Base-by-base conservation (phyloP, 805 yeast genomes). In the Saturnispora sekii region DNA sequence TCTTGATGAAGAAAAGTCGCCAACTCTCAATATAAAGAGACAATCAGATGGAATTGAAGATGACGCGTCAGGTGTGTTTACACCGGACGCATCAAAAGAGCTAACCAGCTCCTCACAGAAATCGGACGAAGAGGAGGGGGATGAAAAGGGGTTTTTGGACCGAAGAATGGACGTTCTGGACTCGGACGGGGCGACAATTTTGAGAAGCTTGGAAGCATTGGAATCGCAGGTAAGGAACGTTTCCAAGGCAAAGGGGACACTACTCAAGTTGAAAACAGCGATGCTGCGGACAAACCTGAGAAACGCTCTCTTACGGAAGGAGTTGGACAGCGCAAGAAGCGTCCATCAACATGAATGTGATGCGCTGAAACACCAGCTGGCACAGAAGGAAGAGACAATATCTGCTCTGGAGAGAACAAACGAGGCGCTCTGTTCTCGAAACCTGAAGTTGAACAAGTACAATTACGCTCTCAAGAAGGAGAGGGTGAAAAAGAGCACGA, bases 401-500 rank as follows among this genome's bases (percentile, higher is more conserved):
- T 55, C 51, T 32, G 46, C 60, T 11, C 48, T 56, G 17, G 51
- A 53, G 42, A 52, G 55, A 31, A 64, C 60, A 35, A 64, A 63
- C 45, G 54, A 57, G 41, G 58, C 55, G 29, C 53, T 64, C 17
- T 58, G 51, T 33, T 40, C 51, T 21, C 61, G 61, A 38, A 65
- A 65, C 46, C 45, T 57, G 32, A 62, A 60, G 46, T 50, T 63
- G 42, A 60, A 61, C 35, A 61, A 60, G 39, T 57, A 61, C 44
- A 56, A 56, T 36, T 57, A 58, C 40, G 44, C 50, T 15, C 48
- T 64, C 34, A 64, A 62, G 38, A 54, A 53, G 31, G 61, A 60
- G 21, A 60, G 54, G 32, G 39, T 63, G 7, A 57, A 59, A 43
- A 48, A 47, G 4, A 52, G 57, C 21, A 58, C 55, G 38, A 41